Evolutionary conservation across 495 filamentous ascomycete species (phyloP).

Genomic region (Paragyromitra xinjiangensis): DNA sequence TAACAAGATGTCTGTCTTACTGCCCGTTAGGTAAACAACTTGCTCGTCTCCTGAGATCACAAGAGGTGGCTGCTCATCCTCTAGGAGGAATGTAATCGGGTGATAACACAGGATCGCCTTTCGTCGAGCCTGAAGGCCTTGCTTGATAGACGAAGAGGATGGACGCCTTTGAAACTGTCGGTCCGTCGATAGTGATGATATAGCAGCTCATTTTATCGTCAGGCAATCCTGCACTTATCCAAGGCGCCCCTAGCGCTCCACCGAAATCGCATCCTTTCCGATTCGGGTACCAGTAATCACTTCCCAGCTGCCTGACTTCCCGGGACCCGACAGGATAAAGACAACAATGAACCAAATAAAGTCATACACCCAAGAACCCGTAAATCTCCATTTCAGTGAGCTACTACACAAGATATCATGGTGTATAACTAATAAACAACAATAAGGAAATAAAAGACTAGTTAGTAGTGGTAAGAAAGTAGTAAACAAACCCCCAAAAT

Average conservation of each 20-base stretch:
- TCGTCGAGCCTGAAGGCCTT: slow-evolving; percentile 3
- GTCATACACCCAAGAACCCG: slow-evolving; percentile 39
- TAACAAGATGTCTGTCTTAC: slow-evolving; percentile 7
- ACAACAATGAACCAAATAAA: neutral
- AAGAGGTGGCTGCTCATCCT: slow-evolving; percentile 18
- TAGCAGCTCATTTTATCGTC: slow-evolving; percentile 11
- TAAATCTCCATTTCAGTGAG: slow-evolving; percentile 54
- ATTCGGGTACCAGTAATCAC: slow-evolving; percentile 12
- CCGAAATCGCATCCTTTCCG: neutral
- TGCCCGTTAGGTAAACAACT: slow-evolving; percentile 32
- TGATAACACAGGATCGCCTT: slow-evolving; percentile 19
- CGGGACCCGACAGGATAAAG: slow-evolving; percentile 22
- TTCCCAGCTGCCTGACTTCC: slow-evolving; percentile 12
- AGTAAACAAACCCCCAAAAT: slow-evolving; percentile 47
- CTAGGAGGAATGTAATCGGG: neutral
- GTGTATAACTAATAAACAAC: slow-evolving; percentile 50
- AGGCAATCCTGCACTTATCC: slow-evolving; percentile 11
- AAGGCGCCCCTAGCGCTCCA: slow-evolving; percentile 27
- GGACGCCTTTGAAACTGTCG: neutral
- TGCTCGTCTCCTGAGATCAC: slow-evolving; percentile 1
- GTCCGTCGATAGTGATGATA: slow-evolving; percentile 13
- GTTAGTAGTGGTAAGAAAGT: slow-evolving; percentile 54
- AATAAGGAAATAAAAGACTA: slow-evolving; percentile 46
- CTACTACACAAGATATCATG: slow-evolving; percentile 55
- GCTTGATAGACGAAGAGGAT: slow-evolving; percentile 10